Evolutionary conservation across 2,329 filamentous ascomycete genomes (phyloP).

Genomic region (Zymoseptoria crescenta): DNA sequence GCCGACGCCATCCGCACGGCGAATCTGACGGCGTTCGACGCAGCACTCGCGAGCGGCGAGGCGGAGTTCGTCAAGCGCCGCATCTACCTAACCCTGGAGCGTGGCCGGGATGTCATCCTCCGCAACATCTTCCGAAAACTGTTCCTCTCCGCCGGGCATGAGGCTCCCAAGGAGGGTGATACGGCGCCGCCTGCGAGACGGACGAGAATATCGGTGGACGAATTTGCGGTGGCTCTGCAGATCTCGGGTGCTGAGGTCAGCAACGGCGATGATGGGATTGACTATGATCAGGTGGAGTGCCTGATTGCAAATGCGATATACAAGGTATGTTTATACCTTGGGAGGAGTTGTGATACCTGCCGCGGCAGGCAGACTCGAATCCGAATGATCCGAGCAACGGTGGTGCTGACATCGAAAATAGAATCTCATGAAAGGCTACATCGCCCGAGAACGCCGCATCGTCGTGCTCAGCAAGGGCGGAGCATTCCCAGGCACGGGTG

Average conservation of each 20-base stretch:
- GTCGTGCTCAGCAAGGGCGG: constrained; percentile 84
- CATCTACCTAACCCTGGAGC: constrained; percentile 90
- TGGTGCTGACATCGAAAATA: constrained; percentile 32
- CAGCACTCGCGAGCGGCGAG: constrained; percentile 71
- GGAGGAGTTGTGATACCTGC: constrained; percentile 2
- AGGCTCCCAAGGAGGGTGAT: constrained; percentile 61
- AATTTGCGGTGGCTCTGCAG: constrained; percentile 79
- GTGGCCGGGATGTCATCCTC: constrained; percentile 82
- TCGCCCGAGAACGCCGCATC: constrained; percentile 79
- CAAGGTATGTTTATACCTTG: constrained; percentile 57
- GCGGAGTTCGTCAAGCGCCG: constrained; percentile 88
- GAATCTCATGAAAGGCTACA: constrained; percentile 97
- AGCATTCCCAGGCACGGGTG: constrained; percentile 85
- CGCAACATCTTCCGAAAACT: constrained; percentile 90
- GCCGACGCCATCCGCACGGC: constrained; percentile 71
- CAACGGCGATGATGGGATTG: constrained; percentile 56
- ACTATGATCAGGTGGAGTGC: constrained; percentile 92
- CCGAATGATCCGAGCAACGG: background rate
- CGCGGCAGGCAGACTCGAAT: constrained; percentile 6
- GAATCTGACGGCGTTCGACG: constrained; percentile 75
- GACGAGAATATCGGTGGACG: constrained; percentile 71
- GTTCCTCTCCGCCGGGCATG: constrained; percentile 75
- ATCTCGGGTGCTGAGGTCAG: constrained; percentile 49
- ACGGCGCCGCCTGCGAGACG: constrained; percentile 51
- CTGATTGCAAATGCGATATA: constrained; percentile 95